Evolutionary conservation across 1,139 yeast species (phyloP), one percentile per base, ranked within the genome.

Genomic region (Yamadazyma diddensiae): DNA sequence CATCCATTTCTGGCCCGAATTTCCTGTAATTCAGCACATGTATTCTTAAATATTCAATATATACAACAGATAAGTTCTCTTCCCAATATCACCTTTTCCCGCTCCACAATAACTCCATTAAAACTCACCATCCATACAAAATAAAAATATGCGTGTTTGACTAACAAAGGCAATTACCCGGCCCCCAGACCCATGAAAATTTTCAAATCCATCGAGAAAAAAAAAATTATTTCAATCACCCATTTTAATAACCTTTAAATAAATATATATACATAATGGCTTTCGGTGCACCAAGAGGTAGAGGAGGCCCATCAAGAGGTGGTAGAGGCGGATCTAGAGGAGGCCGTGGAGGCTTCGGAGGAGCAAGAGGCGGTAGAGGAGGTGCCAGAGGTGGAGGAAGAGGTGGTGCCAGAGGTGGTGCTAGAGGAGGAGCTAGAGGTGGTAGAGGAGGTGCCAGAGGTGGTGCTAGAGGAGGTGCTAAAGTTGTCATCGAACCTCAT

Each of bases 401-500:
- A 13, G 50, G 62, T 32, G 82, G 80, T 37, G 55, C 51, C 13
- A 39, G 56, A 21, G 51, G 66, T 25, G 73, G 74, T 33, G 62
- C 62, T 29, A 47, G 70, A 36, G 65, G 77, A 39, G 76, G 78
- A 30, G 65, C 77, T 38, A 73, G 87, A 52, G 85, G 83, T 48
- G 73, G 73, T 34, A 52, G 83, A 40, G 86, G 88, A 47, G 92
- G 87, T 60, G 87, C 85, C 43, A 56, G 80, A 46, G 90, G 90
- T 49, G 85, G 85, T 61, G 84, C 84, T 47, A 55, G 70, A 47
- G 85, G 83, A 49, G 98, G 97, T 62, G 85, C 95, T 55, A 85
- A 87, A 70, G 97, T 90, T 49, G 88, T 92, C 55, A 84, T 92
- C 52, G 98, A 92, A 72, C 97, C 97, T 51, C 98, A 92, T 70